Conservation (phyloP, 108 stramenopile genomes). For the Licmophora abbreviata region DNA sequence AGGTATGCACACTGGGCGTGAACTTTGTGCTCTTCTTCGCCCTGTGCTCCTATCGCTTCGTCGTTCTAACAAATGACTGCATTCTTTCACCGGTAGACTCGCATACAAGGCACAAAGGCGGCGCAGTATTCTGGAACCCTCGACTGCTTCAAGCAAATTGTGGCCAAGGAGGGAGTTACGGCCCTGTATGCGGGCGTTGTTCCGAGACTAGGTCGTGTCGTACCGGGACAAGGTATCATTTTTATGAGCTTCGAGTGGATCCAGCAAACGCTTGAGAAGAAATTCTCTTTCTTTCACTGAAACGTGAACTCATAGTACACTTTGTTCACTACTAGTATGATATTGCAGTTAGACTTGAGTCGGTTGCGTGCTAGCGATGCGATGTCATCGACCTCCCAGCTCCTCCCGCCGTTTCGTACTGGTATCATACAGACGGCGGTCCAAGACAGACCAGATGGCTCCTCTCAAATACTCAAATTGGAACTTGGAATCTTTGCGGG, state of each 20-base stretch:
- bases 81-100: constrained; percentile 31
- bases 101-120: constrained; percentile 94
- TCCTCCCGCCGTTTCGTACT: too few species aligned
- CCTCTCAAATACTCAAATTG: too few species aligned
- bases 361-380: too few species aligned
- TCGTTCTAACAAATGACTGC: not conserved
- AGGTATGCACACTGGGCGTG: constrained; percentile 26
- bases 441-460: too few species aligned
- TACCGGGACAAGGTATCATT: constrained; percentile 98
- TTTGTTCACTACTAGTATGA: too few species aligned
- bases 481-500: too few species aligned
- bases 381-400: too few species aligned
- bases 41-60: not conserved
- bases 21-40: not conserved
- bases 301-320: too few species aligned
- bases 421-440: too few species aligned
- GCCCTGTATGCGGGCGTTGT: constrained; percentile 93
- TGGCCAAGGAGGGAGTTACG: constrained; percentile 73
- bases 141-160: constrained; percentile 91
- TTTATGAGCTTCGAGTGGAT: constrained; percentile 95
- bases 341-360: too few species aligned
- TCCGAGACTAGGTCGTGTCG: constrained; percentile 88
- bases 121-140: constrained; percentile 75
- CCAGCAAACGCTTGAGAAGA: constrained; percentile 53
- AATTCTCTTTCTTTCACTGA: constrained; percentile 54